Evolutionary conservation across 305 asterid genomes (phyloP).

Genomic region (Withania somnifera): DNA sequence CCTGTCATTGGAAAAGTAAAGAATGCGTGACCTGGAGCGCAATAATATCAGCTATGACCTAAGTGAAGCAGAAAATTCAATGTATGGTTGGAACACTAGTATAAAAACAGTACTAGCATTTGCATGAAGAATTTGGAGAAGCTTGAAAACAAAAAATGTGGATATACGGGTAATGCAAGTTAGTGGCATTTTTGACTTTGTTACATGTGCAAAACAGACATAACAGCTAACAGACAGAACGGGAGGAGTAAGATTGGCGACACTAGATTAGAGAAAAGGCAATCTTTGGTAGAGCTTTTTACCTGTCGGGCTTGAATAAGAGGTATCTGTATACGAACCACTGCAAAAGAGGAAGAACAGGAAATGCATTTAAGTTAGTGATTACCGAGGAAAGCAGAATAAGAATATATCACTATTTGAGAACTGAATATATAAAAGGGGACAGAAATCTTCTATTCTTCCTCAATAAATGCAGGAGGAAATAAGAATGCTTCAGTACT

Average conservation of each 20-base stretch:
- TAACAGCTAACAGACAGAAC: neutral
- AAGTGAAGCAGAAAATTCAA: neutral
- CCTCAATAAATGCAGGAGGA: neutral
- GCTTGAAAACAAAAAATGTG: neutral
- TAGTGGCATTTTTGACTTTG: neutral
- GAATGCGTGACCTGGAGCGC: neutral
- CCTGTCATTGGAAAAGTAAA: conserved; percentile 18
- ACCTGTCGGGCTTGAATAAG: conserved; percentile 79
- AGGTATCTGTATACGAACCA: conserved; percentile 79
- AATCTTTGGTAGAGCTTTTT: conserved; percentile 3
- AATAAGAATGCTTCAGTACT: conserved; percentile 16
- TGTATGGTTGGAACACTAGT: neutral
- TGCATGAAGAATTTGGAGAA: neutral
- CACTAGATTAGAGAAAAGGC: neutral
- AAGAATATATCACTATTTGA: neutral
- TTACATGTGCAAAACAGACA: neutral
- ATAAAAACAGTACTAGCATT: neutral
- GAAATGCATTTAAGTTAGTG: conserved; percentile 9
- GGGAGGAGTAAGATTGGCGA: neutral
- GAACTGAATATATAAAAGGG: neutral
- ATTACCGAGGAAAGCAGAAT: neutral
- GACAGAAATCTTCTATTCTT: neutral
- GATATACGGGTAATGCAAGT: neutral
- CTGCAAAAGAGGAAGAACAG: conserved; percentile 29
- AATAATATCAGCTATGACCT: neutral